Conservation (phyloP, 345 rosid species). For the Eucalyptus polyanthemos region DNA sequence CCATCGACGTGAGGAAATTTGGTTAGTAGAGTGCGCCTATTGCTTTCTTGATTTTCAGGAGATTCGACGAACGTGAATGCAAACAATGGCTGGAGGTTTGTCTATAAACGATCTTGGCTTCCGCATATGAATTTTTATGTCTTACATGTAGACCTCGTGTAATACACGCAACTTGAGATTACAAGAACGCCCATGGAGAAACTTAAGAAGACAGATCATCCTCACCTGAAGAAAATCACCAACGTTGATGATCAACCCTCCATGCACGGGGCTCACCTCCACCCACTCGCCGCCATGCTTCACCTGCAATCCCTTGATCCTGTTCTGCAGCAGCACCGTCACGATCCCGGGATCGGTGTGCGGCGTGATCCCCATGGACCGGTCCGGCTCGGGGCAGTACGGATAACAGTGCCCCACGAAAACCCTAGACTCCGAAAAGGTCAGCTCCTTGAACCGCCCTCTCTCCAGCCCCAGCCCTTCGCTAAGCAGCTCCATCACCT, state of each 20-base stretch:
- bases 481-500: constrained; percentile 23
- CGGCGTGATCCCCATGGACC: constrained; percentile 13
- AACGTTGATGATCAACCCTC: constrained; percentile 13
- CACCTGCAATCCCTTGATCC: constrained; percentile 17
- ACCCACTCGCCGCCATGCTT: constrained; percentile 18
- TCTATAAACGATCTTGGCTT: too few species aligned
- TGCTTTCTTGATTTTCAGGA: too few species aligned
- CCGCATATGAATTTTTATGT: too few species aligned
- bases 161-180: too few species aligned
- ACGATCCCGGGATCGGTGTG: constrained; percentile 11
- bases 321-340: constrained; percentile 13
- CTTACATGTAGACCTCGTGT: too few species aligned
- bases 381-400: constrained; percentile 19
- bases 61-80: too few species aligned
- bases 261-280: constrained; percentile 10
- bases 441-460: constrained; percentile 13
- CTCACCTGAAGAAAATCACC: constrained; percentile 22
- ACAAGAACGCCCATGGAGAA: not conserved
- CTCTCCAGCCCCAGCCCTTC: constrained; percentile 18
- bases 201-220: not conserved
- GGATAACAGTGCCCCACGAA: constrained; percentile 15
- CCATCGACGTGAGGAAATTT: too few species aligned
- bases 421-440: not conserved
- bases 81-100: too few species aligned
- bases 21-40: too few species aligned